These are phyloP conservation scores for Melaleuca quinquenervia DNA, from an alignment of 345 rosid genomes.

Conservation along the genomic window DNA sequence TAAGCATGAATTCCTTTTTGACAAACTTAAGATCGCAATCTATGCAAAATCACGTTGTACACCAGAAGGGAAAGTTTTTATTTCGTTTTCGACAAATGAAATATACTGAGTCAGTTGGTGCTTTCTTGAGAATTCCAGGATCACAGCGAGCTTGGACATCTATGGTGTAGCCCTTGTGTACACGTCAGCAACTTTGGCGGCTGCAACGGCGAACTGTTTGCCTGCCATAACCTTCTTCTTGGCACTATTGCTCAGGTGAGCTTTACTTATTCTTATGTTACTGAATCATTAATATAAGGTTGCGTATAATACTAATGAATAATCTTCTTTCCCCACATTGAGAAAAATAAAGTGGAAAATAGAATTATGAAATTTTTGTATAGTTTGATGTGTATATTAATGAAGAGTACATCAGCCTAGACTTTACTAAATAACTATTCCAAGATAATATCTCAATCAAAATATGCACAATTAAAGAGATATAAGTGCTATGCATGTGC, in stretches of 20 bases:
- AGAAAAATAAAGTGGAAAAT: too few relatives aligned
- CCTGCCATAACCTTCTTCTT: slow-evolving; percentile 90
- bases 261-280: not conserved
- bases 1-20: slow-evolving; percentile 6
- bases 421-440: too few relatives aligned
- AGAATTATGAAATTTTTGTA: too few relatives aligned
- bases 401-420: too few relatives aligned
- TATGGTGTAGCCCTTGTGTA: slow-evolving; percentile 64
- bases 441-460: too few relatives aligned
- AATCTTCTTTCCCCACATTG: not conserved
- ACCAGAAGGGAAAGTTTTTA: not conserved
- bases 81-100: not conserved
- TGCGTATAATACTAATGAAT: not conserved
- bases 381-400: too few relatives aligned
- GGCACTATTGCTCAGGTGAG: slow-evolving; percentile 65
- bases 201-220: slow-evolving; percentile 72
- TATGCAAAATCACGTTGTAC: not conserved
- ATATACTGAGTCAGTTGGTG: not conserved
- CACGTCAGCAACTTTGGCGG: slow-evolving; percentile 77
- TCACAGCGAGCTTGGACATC: slow-evolving; percentile 50
- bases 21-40: not conserved
- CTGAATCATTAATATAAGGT: not conserved
- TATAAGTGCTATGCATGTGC: too few relatives aligned
- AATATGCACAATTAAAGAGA: too few relatives aligned
- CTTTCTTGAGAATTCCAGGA: slow-evolving; percentile 17